phyloP scores from a whole-genome alignment of 495 filamentous ascomycete genomes.

The Filosporella fistucella region DNA sequence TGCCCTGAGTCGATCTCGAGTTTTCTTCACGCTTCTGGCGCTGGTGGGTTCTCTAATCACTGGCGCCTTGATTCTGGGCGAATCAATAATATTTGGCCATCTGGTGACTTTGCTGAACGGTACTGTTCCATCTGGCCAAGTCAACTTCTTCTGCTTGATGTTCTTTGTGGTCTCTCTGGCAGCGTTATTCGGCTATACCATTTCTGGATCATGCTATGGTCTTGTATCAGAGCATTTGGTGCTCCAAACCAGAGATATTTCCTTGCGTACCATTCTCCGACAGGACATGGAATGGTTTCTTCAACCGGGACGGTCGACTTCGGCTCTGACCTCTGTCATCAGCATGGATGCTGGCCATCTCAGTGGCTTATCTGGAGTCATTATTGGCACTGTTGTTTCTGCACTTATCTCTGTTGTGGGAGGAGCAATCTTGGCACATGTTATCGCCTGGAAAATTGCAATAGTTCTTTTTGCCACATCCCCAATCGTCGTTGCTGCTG shows the following conservation, averaged over 20 bases:
- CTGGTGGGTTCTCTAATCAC: conserved; percentile 28
- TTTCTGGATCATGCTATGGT: conserved; percentile 44
- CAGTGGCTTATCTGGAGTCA: conserved; percentile 35
- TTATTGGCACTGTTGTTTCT: conserved; percentile 38
- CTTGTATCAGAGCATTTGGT: conserved; percentile 49
- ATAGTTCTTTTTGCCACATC: conserved; percentile 48
- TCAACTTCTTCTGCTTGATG: conserved; percentile 47
- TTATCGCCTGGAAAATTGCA: conserved; percentile 58
- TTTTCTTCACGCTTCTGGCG: conserved; percentile 21
- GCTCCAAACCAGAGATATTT: conserved; percentile 42
- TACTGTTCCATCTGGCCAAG: conserved; percentile 22
- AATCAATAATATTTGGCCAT: conserved; percentile 50
- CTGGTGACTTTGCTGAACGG: conserved; percentile 32
- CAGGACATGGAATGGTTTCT: conserved; percentile 53
- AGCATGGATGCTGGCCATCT: conserved; percentile 45
- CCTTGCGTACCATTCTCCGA: conserved; percentile 44
- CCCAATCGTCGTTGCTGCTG: conserved; percentile 45
- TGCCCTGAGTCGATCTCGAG: conserved; percentile 4
- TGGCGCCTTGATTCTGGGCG: conserved; percentile 43
- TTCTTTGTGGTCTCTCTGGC: conserved; percentile 52
- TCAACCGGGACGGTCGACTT: conserved; percentile 40
- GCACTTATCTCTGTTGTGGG: conserved; percentile 35
- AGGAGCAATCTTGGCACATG: conserved; percentile 51
- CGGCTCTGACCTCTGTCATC: conserved; percentile 42
- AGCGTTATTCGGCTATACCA: conserved; percentile 48